A percentile compares a stretch with the other conserved stretches of the same genome.
These are phyloP conservation scores for Phytophthora syringae DNA, from an alignment of 352 stramenopile species.

Conservation along the genomic window DNA sequence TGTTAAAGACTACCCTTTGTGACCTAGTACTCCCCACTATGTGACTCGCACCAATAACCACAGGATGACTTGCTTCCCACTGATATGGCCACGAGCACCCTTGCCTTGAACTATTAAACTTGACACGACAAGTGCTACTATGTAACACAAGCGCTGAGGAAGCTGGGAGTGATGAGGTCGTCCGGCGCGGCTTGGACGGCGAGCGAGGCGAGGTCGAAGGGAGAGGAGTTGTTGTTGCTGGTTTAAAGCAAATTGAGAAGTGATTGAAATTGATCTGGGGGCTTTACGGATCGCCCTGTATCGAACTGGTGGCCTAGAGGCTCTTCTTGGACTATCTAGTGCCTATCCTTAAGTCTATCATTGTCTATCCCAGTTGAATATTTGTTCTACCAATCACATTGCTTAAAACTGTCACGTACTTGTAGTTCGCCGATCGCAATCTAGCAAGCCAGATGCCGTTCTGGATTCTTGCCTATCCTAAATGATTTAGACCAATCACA, in stretches of 20 bases:
- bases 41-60: conserved; percentile 10
- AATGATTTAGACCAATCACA: too few relatives aligned
- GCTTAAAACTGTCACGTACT: too few relatives aligned
- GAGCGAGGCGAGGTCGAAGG: not conserved
- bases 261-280: not conserved
- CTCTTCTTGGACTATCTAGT: too few relatives aligned
- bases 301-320: too few relatives aligned
- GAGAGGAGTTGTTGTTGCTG: not conserved
- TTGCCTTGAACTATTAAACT: conserved; percentile 7
- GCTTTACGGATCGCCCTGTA: too few relatives aligned
- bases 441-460: too few relatives aligned
- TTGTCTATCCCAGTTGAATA: too few relatives aligned
- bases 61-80: conserved; percentile 13
- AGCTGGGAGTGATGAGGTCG: not conserved
- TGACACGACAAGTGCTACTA: conserved; percentile 21
- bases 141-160: conserved; percentile 5
- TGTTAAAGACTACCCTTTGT: conserved; percentile 3
- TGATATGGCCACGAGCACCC: conserved; percentile 10
- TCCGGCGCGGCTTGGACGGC: not conserved
- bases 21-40: conserved; percentile 20
- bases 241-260: not conserved
- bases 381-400: too few relatives aligned
- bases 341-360: too few relatives aligned
- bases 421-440: too few relatives aligned
- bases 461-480: too few relatives aligned